Evolutionary conservation across 2,329 filamentous ascomycete genomes (phyloP).

Genomic region (Fusarium sp.): DNA sequence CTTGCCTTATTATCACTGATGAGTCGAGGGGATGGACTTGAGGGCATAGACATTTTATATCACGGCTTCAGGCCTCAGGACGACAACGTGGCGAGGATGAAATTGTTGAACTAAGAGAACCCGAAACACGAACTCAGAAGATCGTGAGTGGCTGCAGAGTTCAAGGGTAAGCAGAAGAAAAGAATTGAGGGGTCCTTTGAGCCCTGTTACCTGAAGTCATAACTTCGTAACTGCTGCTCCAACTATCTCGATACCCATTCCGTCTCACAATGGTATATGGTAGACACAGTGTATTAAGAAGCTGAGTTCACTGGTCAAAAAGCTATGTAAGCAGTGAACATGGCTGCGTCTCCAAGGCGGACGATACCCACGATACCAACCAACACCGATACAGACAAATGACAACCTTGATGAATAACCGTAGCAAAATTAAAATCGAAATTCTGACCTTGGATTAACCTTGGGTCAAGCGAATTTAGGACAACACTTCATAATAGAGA

Average conservation of each 20-base stretch:
- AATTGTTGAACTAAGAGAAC: accelerated
- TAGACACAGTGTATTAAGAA: not conserved
- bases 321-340: not conserved
- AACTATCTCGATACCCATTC: not conserved
- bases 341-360: not conserved
- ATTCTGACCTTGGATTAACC: not conserved
- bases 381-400: not conserved
- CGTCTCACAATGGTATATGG: not conserved
- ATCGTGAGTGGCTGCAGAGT: not conserved
- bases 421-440: not conserved
- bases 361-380: not conserved
- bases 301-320: not conserved
- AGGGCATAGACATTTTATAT: not conserved
- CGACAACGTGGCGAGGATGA: not conserved
- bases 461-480: not conserved
- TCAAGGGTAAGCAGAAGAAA: not conserved
- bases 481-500: not conserved
- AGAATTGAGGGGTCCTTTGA: not conserved
- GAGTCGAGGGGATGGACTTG: not conserved
- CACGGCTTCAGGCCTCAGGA: not conserved
- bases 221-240: not conserved
- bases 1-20: not conserved
- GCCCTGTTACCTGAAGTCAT: not conserved
- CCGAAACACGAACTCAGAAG: not conserved
- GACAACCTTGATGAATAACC: not conserved